These are phyloP conservation scores for Eucalyptus coolabah DNA, from an alignment of 345 rosid species.

Conservation along the genomic window DNA sequence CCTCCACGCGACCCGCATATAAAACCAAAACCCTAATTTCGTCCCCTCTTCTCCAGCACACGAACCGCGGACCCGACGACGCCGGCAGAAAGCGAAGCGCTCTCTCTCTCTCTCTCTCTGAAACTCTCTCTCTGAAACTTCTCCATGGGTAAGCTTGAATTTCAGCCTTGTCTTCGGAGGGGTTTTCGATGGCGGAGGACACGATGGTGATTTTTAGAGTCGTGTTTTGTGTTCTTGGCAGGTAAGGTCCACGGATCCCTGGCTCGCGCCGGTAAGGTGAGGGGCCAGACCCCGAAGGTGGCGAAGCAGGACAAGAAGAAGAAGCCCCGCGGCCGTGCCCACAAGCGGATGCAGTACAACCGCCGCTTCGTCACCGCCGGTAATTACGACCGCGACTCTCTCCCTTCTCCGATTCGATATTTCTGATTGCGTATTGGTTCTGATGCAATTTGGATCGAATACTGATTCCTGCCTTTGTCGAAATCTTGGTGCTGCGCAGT, in stretches of 20 bases:
- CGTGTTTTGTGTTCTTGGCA: background rate
- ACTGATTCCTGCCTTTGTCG: background rate
- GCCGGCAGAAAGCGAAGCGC: background rate
- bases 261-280: conserved; percentile 89
- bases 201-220: background rate
- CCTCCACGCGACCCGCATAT: background rate
- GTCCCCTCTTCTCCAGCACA: background rate
- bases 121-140: background rate
- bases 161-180: background rate
- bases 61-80: background rate
- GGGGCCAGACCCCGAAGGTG: conserved; percentile 78
- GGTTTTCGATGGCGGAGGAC: background rate
- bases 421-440: background rate
- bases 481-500: conserved; percentile 16
- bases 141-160: background rate
- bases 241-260: conserved; percentile 84
- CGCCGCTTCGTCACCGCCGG: conserved; percentile 91
- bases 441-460: background rate
- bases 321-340: conserved; percentile 74
- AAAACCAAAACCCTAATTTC: background rate
- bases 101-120: background rate
- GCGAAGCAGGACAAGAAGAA: conserved; percentile 84
- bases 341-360: conserved; percentile 83
- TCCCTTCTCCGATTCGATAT: background rate
- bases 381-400: background rate